Base-by-base conservation (phyloP, 371 early-diverging fungal genomes). In the Synchytrium microbalum region DNA sequence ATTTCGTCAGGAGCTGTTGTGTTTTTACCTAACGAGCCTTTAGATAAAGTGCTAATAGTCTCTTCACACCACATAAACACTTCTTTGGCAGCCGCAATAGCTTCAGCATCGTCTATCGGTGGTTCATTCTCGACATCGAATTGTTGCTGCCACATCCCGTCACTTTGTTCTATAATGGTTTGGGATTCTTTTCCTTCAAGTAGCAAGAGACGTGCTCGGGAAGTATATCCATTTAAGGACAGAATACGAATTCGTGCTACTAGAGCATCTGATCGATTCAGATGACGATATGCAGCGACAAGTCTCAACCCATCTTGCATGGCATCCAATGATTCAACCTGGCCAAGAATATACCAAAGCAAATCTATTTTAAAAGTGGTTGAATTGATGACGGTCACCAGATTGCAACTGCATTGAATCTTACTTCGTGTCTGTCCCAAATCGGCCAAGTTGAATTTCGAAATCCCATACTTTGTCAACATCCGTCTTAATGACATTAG, bases 291-390 rank as follows among this genome's bases (percentile, higher is more conserved):
- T 1, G 79, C 82, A n/a, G 72, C 69, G 30, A 83, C 80, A 10
- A 84, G 65, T 71, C 77, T 78, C 64, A 85, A 59, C 31, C 74
- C 85, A 62, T 85, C 86, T 2, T 59, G 53, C 72, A 85, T 72
- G 13, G 81, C 80, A 25, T 66, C 27, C 8, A 32, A 56, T 14
- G 62, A 33, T 52, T 77, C 81, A 0, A 69, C 30, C 27, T 72
- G 66, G 10, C 60, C 27, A 27, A 73, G 33, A 32, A 78, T 73
- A 32, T 66, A 57, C 28, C 54, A 61, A 25, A 76, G 59, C 10
- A 78, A 60, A 31, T 61, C 60, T 66, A 31, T 31, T 14, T n/a
- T n/a, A 51, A n/a, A n/a, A n/a, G n/a, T n/a, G n/a, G n/a, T n/a
- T n/a, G n/a, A n/a, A n/a, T n/a, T n/a, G n/a, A n/a, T n/a, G 10